These are phyloP conservation scores for Berberis vulgaris DNA, from an alignment of 164 flowering plant species.

Conservation along the genomic window DNA sequence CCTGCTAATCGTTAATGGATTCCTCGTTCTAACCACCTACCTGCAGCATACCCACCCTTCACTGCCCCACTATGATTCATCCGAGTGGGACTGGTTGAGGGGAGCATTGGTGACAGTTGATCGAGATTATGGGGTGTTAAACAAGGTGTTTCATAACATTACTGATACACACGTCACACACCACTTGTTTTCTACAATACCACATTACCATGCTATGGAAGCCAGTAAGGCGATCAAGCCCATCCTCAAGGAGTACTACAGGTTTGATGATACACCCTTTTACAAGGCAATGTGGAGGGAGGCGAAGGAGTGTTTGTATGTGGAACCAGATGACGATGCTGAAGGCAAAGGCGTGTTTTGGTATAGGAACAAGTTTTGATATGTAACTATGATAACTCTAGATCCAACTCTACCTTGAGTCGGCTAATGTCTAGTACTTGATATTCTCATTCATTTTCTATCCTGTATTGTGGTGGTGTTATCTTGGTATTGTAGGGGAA, in stretches of 20 bases:
- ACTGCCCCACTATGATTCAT: neutral
- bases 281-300: neutral
- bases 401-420: no score
- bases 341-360: neutral
- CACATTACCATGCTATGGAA: conserved; percentile 1
- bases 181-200: neutral
- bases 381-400: no score
- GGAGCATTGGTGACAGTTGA: neutral
- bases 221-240: neutral
- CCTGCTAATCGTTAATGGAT: neutral
- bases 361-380: neutral
- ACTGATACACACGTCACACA: conserved; percentile 2
- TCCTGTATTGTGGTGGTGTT: no score
- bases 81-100: conserved; percentile 1
- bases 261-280: neutral
- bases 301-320: neutral
- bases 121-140: neutral
- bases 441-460: no score
- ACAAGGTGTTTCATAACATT: conserved; percentile 1
- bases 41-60: conserved; percentile 1
- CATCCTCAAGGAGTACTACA: neutral
- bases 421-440: no score
- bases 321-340: neutral
- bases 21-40: neutral
- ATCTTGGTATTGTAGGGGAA: no score